Evolutionary conservation across 139 green algal species (phyloP).

Genomic region (Micractinium conductrix): DNA sequence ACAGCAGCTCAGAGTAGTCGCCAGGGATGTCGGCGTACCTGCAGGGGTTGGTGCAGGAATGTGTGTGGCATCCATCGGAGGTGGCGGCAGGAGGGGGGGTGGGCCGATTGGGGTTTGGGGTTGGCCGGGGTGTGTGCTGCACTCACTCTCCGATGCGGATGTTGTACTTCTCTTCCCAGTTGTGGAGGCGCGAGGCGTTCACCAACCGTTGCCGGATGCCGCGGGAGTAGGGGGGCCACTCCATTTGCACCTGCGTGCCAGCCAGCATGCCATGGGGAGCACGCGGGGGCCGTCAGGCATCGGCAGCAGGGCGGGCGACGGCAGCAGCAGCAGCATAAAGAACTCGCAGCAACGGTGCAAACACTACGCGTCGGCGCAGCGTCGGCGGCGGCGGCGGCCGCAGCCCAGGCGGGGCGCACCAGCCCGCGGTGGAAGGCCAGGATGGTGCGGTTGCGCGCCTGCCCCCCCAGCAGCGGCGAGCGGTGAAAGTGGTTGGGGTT

Average conservation of each 20-base stretch:
- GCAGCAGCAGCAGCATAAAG: too few species aligned
- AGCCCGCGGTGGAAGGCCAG: constrained; percentile 37
- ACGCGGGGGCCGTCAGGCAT: too few species aligned
- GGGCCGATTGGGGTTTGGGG: neutral
- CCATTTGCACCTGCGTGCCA: constrained; percentile 10
- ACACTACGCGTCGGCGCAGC: too few species aligned
- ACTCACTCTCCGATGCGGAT: constrained; percentile 50
- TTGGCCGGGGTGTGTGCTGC: neutral
- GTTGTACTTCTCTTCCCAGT: constrained; percentile 50
- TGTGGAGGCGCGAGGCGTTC: neutral
- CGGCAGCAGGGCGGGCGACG: too few species aligned
- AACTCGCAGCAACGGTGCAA: too few species aligned
- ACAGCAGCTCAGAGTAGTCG: constrained; percentile 50
- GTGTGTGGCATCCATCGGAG: neutral
- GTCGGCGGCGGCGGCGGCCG: too few species aligned
- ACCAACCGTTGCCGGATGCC: constrained; percentile 38
- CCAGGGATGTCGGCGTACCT: constrained; percentile 1
- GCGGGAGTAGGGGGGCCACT: constrained; percentile 18
- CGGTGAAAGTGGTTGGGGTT: constrained; percentile 43
- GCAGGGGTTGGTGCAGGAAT: too few species aligned
- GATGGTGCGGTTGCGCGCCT: neutral
- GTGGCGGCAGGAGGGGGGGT: too few species aligned
- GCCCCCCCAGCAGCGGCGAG: constrained; percentile 47
- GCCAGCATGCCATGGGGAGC: too few species aligned
- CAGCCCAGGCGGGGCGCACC: too few species aligned